Conservation (phyloP, 345 rosid genomes). For the Gossypioides kirkii region DNA sequence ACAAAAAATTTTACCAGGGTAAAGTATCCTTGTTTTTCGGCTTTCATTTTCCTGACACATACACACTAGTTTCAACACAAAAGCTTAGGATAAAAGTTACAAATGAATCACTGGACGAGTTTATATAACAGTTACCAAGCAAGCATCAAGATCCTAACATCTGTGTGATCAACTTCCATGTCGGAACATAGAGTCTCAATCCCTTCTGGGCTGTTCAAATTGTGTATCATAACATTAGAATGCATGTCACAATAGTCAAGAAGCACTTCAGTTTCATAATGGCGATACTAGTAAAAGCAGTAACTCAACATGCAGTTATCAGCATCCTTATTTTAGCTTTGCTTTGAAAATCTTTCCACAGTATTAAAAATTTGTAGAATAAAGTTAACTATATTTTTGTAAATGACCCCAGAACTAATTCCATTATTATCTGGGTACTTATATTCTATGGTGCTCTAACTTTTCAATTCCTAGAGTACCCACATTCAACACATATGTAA, state of each 20-base stretch:
- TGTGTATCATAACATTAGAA: constrained; percentile 15
- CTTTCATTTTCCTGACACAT: constrained; percentile 80
- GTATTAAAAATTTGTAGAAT: not conserved
- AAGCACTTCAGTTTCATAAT: not conserved
- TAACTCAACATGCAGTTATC: not conserved
- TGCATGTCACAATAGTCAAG: constrained; percentile 1
- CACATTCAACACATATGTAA: not conserved
- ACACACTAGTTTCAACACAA: constrained; percentile 12
- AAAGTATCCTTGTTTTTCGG: constrained; percentile 96
- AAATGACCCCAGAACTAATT: constrained; percentile 4
- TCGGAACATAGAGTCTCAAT: constrained; percentile 83
- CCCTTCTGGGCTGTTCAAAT: constrained; percentile 83
- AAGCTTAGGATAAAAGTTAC: constrained; percentile 6
- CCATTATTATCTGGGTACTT: not conserved
- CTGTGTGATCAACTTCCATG: constrained; percentile 82
- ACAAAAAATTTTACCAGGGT: constrained; percentile 55
- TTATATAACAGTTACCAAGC: constrained; percentile 64
- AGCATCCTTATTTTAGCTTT: not conserved
- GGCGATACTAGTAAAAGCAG: not conserved
- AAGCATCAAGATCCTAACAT: constrained; percentile 93
- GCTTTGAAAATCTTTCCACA: not conserved
- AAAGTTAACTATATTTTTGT: not conserved
- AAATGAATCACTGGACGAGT: not conserved
- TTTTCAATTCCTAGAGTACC: not conserved
- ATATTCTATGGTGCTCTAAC: not conserved